Percentiles rank a stretch among this genome's conserved stretches.
Conservation (phyloP, 1,284 basidiomycete genomes). For the Sanghuangporus weigelae region DNA sequence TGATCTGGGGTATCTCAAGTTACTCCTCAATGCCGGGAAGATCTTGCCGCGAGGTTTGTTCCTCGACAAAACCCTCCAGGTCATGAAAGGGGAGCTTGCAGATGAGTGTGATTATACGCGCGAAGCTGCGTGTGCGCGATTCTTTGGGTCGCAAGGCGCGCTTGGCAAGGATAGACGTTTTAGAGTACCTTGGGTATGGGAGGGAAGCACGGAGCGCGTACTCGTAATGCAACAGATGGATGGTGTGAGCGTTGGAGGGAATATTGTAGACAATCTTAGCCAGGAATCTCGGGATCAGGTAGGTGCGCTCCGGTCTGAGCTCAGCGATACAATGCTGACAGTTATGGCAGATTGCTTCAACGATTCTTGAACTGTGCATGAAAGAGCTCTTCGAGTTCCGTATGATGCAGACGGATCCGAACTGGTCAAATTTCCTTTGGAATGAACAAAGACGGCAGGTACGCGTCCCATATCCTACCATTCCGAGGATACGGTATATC, state of each 20-base stretch:
- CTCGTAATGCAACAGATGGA: constrained; percentile 88
- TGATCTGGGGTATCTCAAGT: constrained; percentile 83
- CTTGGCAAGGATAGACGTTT: constrained; percentile 66
- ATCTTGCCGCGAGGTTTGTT: constrained; percentile 88
- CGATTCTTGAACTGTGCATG: constrained; percentile 83
- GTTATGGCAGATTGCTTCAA: constrained; percentile 65
- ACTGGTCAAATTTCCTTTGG: constrained; percentile 98
- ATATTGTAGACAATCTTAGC: constrained; percentile 42
- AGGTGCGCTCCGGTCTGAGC: constrained; percentile 2
- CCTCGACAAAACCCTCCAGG: constrained; percentile 82
- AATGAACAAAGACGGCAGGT: constrained; percentile 57
- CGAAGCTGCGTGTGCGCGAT: constrained; percentile 72
- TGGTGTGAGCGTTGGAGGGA: constrained; percentile 78
- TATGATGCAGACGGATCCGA: constrained; percentile 98
- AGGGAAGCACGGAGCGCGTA: constrained; percentile 75
- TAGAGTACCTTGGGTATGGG: constrained; percentile 83
- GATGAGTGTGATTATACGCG: constrained; percentile 95
- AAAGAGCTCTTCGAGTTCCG: constrained; percentile 89
- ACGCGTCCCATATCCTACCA: neutral
- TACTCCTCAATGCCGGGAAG: constrained; percentile 75
- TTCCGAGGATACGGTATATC: neutral
- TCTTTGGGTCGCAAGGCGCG: constrained; percentile 50
- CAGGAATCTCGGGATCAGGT: constrained; percentile 78
- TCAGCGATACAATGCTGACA: neutral
- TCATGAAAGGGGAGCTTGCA: constrained; percentile 86